Conservation (phyloP, 2,329 filamentous ascomycete genomes). For the Penicillium rolfsii region DNA sequence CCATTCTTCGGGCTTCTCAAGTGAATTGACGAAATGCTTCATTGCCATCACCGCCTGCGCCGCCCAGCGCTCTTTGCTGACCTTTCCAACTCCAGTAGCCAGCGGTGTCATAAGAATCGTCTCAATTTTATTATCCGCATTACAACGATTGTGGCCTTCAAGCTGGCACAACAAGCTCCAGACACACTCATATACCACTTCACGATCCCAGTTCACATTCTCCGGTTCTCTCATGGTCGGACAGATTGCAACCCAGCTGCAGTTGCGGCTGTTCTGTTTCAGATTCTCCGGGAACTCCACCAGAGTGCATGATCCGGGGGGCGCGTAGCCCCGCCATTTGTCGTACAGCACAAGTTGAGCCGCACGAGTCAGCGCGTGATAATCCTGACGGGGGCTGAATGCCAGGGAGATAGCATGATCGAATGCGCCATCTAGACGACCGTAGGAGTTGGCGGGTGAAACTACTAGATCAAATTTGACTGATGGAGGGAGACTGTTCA, state of each 20-base stretch:
- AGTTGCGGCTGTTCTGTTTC: conserved; percentile 47
- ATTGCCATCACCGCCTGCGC: conserved; percentile 55
- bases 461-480: conserved; percentile 55
- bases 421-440: conserved; percentile 58
- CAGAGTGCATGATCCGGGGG: conserved; percentile 56
- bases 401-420: conserved; percentile 58
- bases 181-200: conserved; percentile 59
- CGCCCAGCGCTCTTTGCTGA: conserved; percentile 55
- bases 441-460: conserved; percentile 61
- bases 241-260: conserved; percentile 53
- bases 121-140: conserved; percentile 37
- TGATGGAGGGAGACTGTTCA: conserved; percentile 43
- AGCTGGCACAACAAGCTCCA: conserved; percentile 57
- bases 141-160: conserved; percentile 51
- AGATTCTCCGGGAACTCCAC: conserved; percentile 51
- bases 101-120: conserved; percentile 57
- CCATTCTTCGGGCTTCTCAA: conserved; percentile 51
- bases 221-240: conserved; percentile 58
- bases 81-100: conserved; percentile 53
- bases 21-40: conserved; percentile 56
- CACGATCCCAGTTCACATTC: conserved; percentile 53
- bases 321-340: conserved; percentile 55
- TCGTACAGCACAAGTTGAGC: conserved; percentile 53
- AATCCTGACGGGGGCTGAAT: conserved; percentile 49
- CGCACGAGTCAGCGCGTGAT: conserved; percentile 52